These are phyloP conservation scores for Zea mays DNA, from an alignment of 176 grass and related monocot genomes.

Conservation along the genomic window Zm-B73-REFERENCE-NAM-5.0 NC_050099.1:203218001-203218500, in stretches of 20 bases:
- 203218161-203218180: slow-evolving; percentile 40
- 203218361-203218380: slow-evolving; percentile 59
- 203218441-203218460: slow-evolving; percentile 39
- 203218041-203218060: slow-evolving; percentile 38
- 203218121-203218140: slow-evolving; percentile 25
- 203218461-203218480: slow-evolving; percentile 35
- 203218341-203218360: slow-evolving; percentile 79
- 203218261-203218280: slow-evolving; percentile 60
- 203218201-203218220: slow-evolving; percentile 65
- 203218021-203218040: slow-evolving; percentile 40
- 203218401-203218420: slow-evolving; percentile 33
- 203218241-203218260: slow-evolving; percentile 50
- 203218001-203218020: slow-evolving; percentile 30
- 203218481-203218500: slow-evolving; percentile 15
- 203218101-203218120: slow-evolving; percentile 32
- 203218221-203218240: slow-evolving; percentile 61
- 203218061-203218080: slow-evolving; percentile 59
- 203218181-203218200: slow-evolving; percentile 31
- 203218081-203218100: slow-evolving; percentile 40
- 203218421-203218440: slow-evolving; percentile 31
- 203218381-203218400: slow-evolving; percentile 47
- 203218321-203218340: slow-evolving; percentile 67
- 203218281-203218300: slow-evolving; percentile 79
- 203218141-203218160: slow-evolving; percentile 50
- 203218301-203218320: slow-evolving; percentile 71